Conservation (phyloP, 257 asterid genomes). For the Ajuga chamaepitys region DNA sequence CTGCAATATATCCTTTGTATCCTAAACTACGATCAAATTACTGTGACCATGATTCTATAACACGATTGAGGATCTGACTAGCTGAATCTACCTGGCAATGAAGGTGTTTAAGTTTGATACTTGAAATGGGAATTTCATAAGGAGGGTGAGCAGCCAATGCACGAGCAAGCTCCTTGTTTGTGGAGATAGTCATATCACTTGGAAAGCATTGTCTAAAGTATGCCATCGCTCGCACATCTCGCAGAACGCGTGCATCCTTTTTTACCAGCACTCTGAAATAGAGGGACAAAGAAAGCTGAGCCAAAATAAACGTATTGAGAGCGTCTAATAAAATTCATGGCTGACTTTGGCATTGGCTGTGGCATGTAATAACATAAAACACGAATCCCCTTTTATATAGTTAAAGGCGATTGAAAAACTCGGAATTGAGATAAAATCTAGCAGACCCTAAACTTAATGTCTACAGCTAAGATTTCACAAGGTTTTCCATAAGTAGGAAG, state of each 20-base stretch:
- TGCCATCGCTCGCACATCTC: conserved; percentile 74
- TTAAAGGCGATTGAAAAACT: neutral
- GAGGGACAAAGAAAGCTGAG: conserved; percentile 5
- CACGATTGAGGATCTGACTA: neutral
- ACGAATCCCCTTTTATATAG: neutral
- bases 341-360: neutral
- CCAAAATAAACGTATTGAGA: neutral
- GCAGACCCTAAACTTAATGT: neutral
- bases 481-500: neutral
- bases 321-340: neutral
- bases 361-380: neutral
- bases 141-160: conserved; percentile 83
- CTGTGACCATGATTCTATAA: neutral
- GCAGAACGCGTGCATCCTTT: conserved; percentile 56
- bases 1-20: neutral
- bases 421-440: neutral
- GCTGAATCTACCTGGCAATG: conserved; percentile 67
- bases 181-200: conserved; percentile 41
- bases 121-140: conserved; percentile 58
- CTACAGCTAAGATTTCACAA: neutral
- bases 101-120: conserved; percentile 62
- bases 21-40: neutral
- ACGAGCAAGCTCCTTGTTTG: conserved; percentile 74
- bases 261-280: conserved; percentile 48
- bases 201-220: conserved; percentile 92